A percentile compares a stretch with the other conserved stretches of the same genome.
phyloP scores from a whole-genome alignment of 345 rosid species.

The Populus tremula region DNA sequence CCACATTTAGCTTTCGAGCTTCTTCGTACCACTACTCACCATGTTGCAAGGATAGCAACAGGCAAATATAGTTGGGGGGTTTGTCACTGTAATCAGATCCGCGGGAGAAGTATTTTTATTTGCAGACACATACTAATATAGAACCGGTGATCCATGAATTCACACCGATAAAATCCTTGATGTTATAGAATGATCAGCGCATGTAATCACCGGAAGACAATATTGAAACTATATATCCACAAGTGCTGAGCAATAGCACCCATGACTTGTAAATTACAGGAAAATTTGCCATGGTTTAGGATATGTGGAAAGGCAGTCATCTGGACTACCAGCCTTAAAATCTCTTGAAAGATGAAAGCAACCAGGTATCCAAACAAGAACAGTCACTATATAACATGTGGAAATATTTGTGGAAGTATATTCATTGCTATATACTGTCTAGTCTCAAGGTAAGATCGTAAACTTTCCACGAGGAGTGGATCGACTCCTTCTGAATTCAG shows the following conservation, averaged over 20 bases:
- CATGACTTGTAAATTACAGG: neutral
- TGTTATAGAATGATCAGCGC: neutral
- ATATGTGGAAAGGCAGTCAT: slow-evolving; percentile 4
- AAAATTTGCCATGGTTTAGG: neutral
- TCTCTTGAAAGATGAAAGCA: neutral
- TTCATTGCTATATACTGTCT: slow-evolving; percentile 1
- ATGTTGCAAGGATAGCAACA: no score
- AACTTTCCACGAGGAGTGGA: slow-evolving; percentile 73
- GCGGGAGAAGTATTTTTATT: no score
- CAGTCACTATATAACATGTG: slow-evolving; percentile 8
- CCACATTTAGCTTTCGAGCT: no score
- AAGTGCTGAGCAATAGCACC: neutral
- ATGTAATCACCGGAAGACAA: neutral
- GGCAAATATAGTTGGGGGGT: no score
- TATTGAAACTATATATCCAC: neutral
- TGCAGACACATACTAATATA: no score
- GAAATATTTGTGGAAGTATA: neutral
- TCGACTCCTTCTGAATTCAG: slow-evolving; percentile 66
- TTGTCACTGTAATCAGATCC: no score
- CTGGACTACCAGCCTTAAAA: slow-evolving; percentile 3
- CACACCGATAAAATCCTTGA: neutral
- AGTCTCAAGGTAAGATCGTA: slow-evolving; percentile 41
- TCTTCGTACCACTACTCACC: no score
- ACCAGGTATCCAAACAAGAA: slow-evolving; percentile 12
- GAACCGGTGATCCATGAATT: neutral